phyloP scores from a whole-genome alignment of 2,329 filamentous ascomycete genomes.

The Pezicula carpinea region DNA sequence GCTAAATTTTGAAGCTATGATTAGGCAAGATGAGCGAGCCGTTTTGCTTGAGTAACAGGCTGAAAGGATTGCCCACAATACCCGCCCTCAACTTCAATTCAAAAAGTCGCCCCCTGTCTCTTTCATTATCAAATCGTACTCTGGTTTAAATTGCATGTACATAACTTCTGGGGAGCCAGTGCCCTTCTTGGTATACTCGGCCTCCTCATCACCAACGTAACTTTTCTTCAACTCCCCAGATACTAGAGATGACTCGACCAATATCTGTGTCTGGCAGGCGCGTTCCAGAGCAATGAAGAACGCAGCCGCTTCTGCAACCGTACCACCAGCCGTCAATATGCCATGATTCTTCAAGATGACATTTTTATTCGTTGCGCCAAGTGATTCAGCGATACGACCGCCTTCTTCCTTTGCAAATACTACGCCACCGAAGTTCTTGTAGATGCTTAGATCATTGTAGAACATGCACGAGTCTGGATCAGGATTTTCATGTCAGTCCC shows the following conservation, averaged over 20 bases:
- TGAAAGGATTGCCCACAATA: neutral
- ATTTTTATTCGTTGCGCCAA: slow-evolving; percentile 34
- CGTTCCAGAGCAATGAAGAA: slow-evolving; percentile 38
- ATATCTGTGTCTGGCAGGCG: slow-evolving; percentile 34
- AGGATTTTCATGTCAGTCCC: slow-evolving; percentile 13
- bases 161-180: slow-evolving; percentile 16
- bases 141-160: slow-evolving; percentile 33
- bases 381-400: slow-evolving; percentile 33
- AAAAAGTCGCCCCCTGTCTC: slow-evolving; percentile 30
- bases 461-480: slow-evolving; percentile 30
- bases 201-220: slow-evolving; percentile 91
- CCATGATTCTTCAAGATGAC: slow-evolving; percentile 38
- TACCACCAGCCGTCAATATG: slow-evolving; percentile 36
- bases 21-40: no score
- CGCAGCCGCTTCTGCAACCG: slow-evolving; percentile 36
- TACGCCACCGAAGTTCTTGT: slow-evolving; percentile 41
- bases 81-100: slow-evolving; percentile 5
- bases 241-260: neutral
- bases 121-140: slow-evolving; percentile 28
- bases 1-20: no score
- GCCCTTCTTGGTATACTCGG: slow-evolving; percentile 38
- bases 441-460: slow-evolving; percentile 26
- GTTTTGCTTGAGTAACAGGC: neutral
- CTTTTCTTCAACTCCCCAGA: slow-evolving; percentile 10
- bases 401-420: slow-evolving; percentile 41